Evolutionary conservation across 257 asterid species (phyloP), one percentile per base, ranked within the genome.

Genomic region (Solanum dulcamara): DNA sequence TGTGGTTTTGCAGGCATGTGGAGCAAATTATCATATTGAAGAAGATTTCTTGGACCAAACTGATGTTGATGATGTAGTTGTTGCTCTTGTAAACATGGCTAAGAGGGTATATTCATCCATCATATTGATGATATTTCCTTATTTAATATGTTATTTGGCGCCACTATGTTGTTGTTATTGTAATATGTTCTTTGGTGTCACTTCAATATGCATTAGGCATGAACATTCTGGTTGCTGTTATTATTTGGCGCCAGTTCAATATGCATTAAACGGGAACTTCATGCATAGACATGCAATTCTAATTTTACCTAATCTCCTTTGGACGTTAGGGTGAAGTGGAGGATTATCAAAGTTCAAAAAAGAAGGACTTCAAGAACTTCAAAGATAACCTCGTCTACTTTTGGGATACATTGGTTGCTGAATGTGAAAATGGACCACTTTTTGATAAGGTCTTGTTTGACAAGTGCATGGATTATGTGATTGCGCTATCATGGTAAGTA

Each of bases 401-500:
- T 88, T 95, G 92, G 98, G 99, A 95, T 91, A 94, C 89, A 89
- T 88, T 97, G 91, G 99, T 95, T 68, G 90, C 92, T 24, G 98
- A 97, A 89, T 93, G 99, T 85, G 98, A 97, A 91, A 91, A 85
- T 92, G 99, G 98, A 66, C 96, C 98, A n/a, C 92, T 97, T 40
- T 97, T 95, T 90, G 97, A 97, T 90, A 92, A 92, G 88, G 89
- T 89, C 88, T 87, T 97, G 57, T 95, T 97, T 85, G 99, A 95
- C 80, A 92, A 91, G 91, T 97, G 97, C 92, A 88, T 94, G 94
- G 98, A 97, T 93, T 97, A 95, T 93, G 94, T 97, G 81, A 97
- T 97, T 88, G 98, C 99, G 84, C 83, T 97, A 86, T 97, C 99
- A 74, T 97, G 99, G 99, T 97, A 89, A 90, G 95, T 87, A 60